Conservation (phyloP, 2,329 filamentous ascomycete species). For the Fusarium coicis region DNA sequence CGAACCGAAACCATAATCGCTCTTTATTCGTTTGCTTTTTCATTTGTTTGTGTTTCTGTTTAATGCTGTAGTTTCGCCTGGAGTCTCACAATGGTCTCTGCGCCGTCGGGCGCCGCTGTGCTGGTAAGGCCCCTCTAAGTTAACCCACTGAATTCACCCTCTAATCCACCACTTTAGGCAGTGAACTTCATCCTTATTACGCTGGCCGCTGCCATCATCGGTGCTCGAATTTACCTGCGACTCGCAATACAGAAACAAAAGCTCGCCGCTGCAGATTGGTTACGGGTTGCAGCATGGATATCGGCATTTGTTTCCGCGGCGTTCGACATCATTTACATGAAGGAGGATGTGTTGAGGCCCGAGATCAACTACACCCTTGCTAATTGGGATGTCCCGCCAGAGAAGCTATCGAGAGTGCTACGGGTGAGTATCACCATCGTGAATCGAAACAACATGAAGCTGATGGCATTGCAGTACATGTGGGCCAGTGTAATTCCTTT, state of each 20-base stretch:
- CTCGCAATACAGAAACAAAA: conserved; percentile 24
- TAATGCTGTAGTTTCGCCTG: neutral
- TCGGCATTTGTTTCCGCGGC: neutral
- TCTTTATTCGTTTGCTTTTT: neutral
- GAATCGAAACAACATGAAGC: neutral
- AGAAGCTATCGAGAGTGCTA: neutral
- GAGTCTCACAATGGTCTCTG: neutral
- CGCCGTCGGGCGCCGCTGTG: conserved; percentile 18
- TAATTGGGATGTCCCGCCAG: conserved; percentile 15
- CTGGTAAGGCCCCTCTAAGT: neutral
- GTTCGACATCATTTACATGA: conserved; percentile 10
- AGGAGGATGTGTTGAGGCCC: conserved; percentile 1
- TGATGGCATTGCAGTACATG: conserved; percentile 10
- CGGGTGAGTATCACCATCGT: neutral
- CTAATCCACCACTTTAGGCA: neutral
- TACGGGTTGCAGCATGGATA: conserved; percentile 19
- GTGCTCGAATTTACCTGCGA: conserved; percentile 28
- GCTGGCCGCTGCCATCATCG: neutral
- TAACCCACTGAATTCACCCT: neutral
- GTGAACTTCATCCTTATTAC: neutral
- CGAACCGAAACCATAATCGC: neutral
- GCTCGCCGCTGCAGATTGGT: conserved; percentile 12
- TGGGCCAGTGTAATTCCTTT: conserved; percentile 25
- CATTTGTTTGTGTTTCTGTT: neutral
- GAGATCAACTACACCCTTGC: conserved; percentile 22